Conservation (phyloP, 2,329 filamentous ascomycete species). For the Metarhizium brunneum region DNA sequence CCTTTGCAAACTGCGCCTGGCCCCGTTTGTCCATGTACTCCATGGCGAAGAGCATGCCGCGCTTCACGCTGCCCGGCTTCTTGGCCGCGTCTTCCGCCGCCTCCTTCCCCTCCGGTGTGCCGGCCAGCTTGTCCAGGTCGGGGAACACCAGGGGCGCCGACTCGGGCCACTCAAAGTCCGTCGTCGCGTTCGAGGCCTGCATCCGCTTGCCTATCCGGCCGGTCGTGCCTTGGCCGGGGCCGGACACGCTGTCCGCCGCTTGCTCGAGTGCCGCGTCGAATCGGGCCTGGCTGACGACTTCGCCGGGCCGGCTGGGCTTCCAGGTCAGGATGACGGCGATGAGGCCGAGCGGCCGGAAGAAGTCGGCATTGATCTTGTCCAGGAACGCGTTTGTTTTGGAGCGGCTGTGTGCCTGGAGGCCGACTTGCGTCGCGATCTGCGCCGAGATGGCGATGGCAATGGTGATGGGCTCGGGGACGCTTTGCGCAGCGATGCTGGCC, state of each 20-base stretch:
- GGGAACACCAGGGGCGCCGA: constrained; percentile 41
- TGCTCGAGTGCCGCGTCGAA: constrained; percentile 18
- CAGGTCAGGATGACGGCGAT: constrained; percentile 42
- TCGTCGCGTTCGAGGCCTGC: constrained; percentile 26
- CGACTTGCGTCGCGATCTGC: constrained; percentile 30
- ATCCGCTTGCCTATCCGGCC: constrained; percentile 14
- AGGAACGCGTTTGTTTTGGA: constrained; percentile 43
- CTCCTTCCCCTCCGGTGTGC: constrained; percentile 1
- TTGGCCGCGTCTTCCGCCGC: constrained; percentile 1
- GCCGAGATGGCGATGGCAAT: constrained; percentile 34
- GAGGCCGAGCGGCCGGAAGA: constrained; percentile 48
- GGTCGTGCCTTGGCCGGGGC: neutral
- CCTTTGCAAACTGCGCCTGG: constrained; percentile 13
- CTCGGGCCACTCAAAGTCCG: constrained; percentile 30
- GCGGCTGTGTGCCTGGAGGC: constrained; percentile 29
- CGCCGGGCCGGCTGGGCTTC: constrained; percentile 28
- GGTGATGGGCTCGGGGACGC: constrained; percentile 29
- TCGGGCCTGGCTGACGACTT: constrained; percentile 17
- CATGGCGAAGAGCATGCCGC: constrained; percentile 8
- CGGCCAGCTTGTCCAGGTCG: constrained; percentile 21
- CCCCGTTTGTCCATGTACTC: constrained; percentile 15
- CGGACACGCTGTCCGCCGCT: constrained; percentile 7
- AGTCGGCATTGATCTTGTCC: constrained; percentile 43
- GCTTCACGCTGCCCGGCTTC: constrained; percentile 1
- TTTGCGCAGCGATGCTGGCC: constrained; percentile 26